Percentiles rank a stretch among this genome's conserved stretches.
Conservation (phyloP, 2,329 filamentous ascomycete genomes). For the Trichoderma koningii region DNA sequence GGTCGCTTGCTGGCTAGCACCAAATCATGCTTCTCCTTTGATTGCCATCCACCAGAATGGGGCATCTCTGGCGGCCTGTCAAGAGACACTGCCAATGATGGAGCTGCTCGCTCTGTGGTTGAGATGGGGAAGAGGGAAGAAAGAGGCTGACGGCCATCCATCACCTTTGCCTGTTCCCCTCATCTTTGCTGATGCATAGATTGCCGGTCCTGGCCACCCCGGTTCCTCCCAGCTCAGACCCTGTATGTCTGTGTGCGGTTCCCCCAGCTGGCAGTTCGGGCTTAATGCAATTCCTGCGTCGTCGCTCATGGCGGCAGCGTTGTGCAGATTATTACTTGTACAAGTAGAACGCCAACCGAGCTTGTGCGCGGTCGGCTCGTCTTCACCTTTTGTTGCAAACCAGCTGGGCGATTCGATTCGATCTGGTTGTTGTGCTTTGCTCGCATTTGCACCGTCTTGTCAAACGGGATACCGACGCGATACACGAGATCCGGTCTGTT, state of each 20-base stretch:
- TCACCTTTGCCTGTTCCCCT: not conserved
- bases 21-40: slow-evolving; percentile 18
- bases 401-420: not conserved
- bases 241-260: not conserved
- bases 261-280: not conserved
- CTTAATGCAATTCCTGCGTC: slow-evolving; percentile 3
- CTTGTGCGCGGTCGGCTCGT: slow-evolving; percentile 15
- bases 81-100: not conserved
- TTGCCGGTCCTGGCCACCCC: slow-evolving; percentile 1
- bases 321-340: slow-evolving; percentile 18
- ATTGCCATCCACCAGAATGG: slow-evolving; percentile 22
- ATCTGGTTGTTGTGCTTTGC: not conserved
- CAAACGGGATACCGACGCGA: not conserved
- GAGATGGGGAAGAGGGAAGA: not conserved
- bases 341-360: slow-evolving; percentile 7
- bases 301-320: slow-evolving; percentile 8
- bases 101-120: not conserved
- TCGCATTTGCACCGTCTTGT: not conserved
- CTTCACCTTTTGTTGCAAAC: not conserved
- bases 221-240: slow-evolving; percentile 4
- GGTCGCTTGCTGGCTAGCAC: not conserved
- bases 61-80: slow-evolving; percentile 9
- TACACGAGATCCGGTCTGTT: not conserved
- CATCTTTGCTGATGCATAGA: slow-evolving; percentile 1
- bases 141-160: slow-evolving; percentile 16